Base-by-base conservation (phyloP, 2,329 filamentous ascomycete genomes). In the Fusarium poae region DNA sequence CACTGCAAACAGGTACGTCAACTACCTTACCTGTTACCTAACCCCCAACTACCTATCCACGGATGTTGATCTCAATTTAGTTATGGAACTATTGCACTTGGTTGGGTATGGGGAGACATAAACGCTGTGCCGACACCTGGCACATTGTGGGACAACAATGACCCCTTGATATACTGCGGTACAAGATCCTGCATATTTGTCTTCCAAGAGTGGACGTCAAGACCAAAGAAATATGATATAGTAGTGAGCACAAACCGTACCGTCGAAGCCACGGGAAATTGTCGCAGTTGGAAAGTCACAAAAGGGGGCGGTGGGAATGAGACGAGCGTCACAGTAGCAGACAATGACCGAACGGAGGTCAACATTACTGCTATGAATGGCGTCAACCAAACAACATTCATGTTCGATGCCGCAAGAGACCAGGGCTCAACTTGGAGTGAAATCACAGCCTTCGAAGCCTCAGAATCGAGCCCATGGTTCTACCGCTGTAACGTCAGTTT, bases 1-100 rank as follows among this genome's bases (percentile, higher is more conserved):
- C 46, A 81, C 79, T 2, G 82, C 82, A 15, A 82, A 83, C 35
- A 79, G 76, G 79, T 78, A 52, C 32, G 67, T n/a, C 6, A 13
- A 16, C 2, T 21, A 21, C 35, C n/a, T 8, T 20, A 3, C 35
- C n/a, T 20, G 21, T 20, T 13, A 7, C 35, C n/a, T 39, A 20
- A 20, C 11, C 12, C 35, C 20, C 35, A 39, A 18, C 4, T n/a
- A 39, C 15, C 4, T n/a, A 16, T 16, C 13, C 5, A 13, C 9
- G 30, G 8, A 1, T 16, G 6, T 42, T 57, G 8, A 46, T 13
- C 9, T 4, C 9, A 2, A 48, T 3, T 5, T 27, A 82, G 80
- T 48, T 83, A 80, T 52, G 82, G 82, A 11, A 76, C 76, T 13
- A 64, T 82, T 12, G 77, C 76, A 3, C 76, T 78, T 7, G 77